These are phyloP conservation scores for Ramaria sp. DNA, from an alignment of 768 basidiomycete genomes.

Conservation along the genomic window DNA sequence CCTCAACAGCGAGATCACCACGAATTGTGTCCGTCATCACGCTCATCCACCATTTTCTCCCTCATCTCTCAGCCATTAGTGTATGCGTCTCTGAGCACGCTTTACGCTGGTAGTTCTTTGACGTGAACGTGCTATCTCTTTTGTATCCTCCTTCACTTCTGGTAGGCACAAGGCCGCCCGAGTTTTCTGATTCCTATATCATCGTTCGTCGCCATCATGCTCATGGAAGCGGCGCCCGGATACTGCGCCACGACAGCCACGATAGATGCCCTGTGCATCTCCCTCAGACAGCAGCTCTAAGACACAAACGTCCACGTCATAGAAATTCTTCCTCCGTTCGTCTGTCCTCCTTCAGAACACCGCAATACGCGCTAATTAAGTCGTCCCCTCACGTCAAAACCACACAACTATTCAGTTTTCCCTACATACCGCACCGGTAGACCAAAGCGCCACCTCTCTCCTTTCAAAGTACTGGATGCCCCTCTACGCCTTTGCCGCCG, in stretches of 20 bases:
- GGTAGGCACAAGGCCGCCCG: constrained; percentile 33
- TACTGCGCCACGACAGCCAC: constrained; percentile 53
- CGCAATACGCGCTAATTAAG: constrained; percentile 10
- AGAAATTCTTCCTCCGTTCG: constrained; percentile 51
- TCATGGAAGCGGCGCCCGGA: constrained; percentile 30
- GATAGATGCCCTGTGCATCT: constrained; percentile 39
- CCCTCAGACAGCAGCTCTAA: constrained; percentile 35
- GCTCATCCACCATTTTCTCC: constrained; percentile 37
- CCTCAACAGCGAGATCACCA: constrained; percentile 31
- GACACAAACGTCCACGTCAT: constrained; percentile 42
- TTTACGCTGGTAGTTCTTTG: no score
- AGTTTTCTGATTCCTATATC: constrained; percentile 42
- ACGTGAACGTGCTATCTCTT: not conserved
- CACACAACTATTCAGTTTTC: no score
- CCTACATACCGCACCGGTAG: no score
- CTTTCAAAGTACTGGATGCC: constrained; percentile 49
- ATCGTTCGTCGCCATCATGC: constrained; percentile 39
- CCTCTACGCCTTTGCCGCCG: constrained; percentile 33
- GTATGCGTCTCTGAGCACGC: constrained; percentile 22
- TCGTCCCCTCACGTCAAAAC: constrained; percentile 1
- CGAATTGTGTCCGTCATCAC: constrained; percentile 46
- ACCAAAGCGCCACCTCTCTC: constrained; percentile 37
- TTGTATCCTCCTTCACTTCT: not conserved
- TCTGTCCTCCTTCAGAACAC: constrained; percentile 6
- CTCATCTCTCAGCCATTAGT: constrained; percentile 44